phyloP scores from a whole-genome alignment of 2,329 filamentous ascomycete species.

The Pleoardoris graminearum region DNA sequence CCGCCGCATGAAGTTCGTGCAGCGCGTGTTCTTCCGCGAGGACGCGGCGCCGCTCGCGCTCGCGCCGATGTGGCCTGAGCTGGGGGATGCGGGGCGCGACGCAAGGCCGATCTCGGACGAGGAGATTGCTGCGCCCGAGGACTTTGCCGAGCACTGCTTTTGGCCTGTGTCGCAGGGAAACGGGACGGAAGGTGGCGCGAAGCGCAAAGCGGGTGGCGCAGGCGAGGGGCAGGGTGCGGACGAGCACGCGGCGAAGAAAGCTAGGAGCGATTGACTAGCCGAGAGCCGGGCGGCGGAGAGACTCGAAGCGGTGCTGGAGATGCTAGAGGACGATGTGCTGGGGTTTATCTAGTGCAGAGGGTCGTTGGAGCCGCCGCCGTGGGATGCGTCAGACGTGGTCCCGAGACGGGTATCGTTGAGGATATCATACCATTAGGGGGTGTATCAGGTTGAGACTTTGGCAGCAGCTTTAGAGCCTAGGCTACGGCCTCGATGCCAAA shows the following conservation, averaged over 20 bases:
- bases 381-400: too few relatives aligned
- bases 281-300: not conserved
- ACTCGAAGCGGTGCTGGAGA: not conserved
- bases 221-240: constrained; percentile 4
- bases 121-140: constrained; percentile 17
- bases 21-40: constrained; percentile 40
- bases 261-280: constrained; percentile 10
- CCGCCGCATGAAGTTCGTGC: constrained; percentile 34
- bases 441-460: too few relatives aligned
- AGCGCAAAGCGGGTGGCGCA: constrained; percentile 12
- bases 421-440: too few relatives aligned
- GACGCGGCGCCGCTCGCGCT: constrained; percentile 26
- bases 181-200: constrained; percentile 9
- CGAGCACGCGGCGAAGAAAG: constrained; percentile 9
- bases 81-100: constrained; percentile 27
- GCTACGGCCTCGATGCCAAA: too few relatives aligned
- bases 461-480: too few relatives aligned
- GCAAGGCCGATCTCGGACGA: constrained; percentile 29
- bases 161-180: constrained; percentile 20
- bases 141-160: constrained; percentile 29
- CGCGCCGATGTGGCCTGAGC: not conserved
- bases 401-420: too few relatives aligned
- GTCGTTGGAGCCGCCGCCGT: too few relatives aligned
- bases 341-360: too few relatives aligned
- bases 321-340: constrained; percentile 4